Evolutionary conservation across 2,329 filamentous ascomycete species (phyloP).

Genomic region (Daldinia eschscholtzii): DNA sequence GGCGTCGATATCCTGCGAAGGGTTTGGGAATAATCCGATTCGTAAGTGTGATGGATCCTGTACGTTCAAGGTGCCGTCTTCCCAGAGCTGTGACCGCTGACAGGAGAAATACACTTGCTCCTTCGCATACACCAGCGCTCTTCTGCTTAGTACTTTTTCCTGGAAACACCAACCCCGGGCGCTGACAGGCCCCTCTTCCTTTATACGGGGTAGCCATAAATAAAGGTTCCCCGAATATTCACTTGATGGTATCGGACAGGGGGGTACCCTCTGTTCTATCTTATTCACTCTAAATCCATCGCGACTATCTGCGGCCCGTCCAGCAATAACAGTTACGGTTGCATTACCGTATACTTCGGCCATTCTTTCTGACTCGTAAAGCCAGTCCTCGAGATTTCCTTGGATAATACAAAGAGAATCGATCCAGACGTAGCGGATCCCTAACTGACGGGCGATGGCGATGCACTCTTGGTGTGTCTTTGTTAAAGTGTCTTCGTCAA

Average conservation of each 20-base stretch:
- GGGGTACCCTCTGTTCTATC: slow-evolving; percentile 7
- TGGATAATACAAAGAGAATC: slow-evolving; percentile 42
- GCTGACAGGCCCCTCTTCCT: slow-evolving; percentile 17
- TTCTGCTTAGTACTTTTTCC: slow-evolving; percentile 39
- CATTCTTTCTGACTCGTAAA: slow-evolving; percentile 35
- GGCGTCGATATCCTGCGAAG: background rate
- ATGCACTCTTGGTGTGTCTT: slow-evolving; percentile 38
- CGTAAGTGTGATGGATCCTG: slow-evolving; percentile 22
- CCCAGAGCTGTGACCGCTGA: slow-evolving; percentile 23
- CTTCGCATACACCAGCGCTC: slow-evolving; percentile 36
- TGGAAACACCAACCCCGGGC: slow-evolving; percentile 46
- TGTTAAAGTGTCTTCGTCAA: slow-evolving; percentile 39
- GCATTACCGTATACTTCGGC: slow-evolving; percentile 39
- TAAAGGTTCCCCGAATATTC: slow-evolving; percentile 27
- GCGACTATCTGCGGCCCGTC: slow-evolving; percentile 33
- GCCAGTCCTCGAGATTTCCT: slow-evolving; percentile 34
- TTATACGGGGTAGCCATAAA: slow-evolving; percentile 28
- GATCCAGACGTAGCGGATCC: slow-evolving; percentile 42
- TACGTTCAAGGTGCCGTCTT: slow-evolving; percentile 30
- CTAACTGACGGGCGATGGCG: slow-evolving; percentile 31
- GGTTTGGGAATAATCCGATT: slow-evolving; percentile 13
- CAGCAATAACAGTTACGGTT: slow-evolving; percentile 35
- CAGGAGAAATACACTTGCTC: slow-evolving; percentile 42
- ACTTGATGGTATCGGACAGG: slow-evolving; percentile 31
- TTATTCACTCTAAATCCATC: slow-evolving; percentile 37